Base-by-base conservation (phyloP, 768 basidiomycete genomes). In the Auricularia sp. region DNA sequence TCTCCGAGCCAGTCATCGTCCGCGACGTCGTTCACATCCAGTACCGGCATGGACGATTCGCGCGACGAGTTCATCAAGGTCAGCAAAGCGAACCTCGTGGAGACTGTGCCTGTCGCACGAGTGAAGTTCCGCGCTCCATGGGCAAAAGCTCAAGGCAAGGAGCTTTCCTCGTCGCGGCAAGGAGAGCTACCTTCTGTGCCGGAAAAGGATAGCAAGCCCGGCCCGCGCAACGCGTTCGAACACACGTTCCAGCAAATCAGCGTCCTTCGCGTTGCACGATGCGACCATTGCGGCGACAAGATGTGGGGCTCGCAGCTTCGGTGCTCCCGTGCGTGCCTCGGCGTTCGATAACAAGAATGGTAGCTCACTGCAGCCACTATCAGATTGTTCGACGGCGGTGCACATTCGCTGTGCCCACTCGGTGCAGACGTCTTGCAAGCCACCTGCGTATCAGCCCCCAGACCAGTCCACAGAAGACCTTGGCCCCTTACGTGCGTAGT, bases 271-370 rank as follows among this genome's bases (percentile, higher is more conserved):
- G 90, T 97, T 65, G 87, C 91, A 35, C 83, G 91, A 51, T 99
- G 97, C 72, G 97, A 98, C 70, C 88, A 95, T 63, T 99, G 97
- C 72, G 88, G 87, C 39, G 97, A 98, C 72, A 99, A 98, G 79
- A 87, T 98, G 87, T 99, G 95, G 94, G 96, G 96, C 6, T 85
- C 94, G n/a, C 93, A 95, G 72, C 80, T 91, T 62, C 87, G 91
- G 36, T 99, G 97, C 72, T 83, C 87, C 68, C 81, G 96, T 93
- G 72, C 72, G 92, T 80, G 34, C 36, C 21, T 62, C 39, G n/a
- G 36, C 54, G 33, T 36, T 65, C 33, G 35, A 62, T 34, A 2
- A 23, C 47, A 18, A 23, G n/a, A 64, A 42, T 53, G 36, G 61
- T n/a, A 16, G 54, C 14, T 23, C 3, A 43, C 23, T 64, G 21